Evolutionary conservation across 495 filamentous ascomycete species (phyloP).

Genomic region (Barbatosphaeria neglecta): DNA sequence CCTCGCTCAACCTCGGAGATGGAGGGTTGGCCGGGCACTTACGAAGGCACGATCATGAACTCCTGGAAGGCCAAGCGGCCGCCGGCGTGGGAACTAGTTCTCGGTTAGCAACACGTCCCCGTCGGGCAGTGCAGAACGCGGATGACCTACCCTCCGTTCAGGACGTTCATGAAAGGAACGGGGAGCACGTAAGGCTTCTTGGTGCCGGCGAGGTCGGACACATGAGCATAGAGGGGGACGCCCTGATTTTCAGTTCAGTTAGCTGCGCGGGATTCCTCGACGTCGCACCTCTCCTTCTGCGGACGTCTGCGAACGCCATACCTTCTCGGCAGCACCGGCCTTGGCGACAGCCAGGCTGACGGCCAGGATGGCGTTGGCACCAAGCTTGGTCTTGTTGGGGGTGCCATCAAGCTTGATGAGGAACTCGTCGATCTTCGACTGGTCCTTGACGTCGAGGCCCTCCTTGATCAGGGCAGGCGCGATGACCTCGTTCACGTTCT

Average conservation of each 20-base stretch:
- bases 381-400: slow-evolving; percentile 92
- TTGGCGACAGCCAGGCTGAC: slow-evolving; percentile 94
- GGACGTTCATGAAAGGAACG: slow-evolving; percentile 99
- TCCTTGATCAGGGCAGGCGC: slow-evolving; percentile 85
- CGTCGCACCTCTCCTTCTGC: background rate
- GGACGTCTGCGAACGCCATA: slow-evolving; percentile 9
- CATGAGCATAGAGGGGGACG: slow-evolving; percentile 93
- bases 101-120: slow-evolving; percentile 15
- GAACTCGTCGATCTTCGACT: slow-evolving; percentile 85
- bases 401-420: slow-evolving; percentile 94
- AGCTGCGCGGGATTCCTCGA: background rate
- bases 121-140: background rate
- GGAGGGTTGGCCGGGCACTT: slow-evolving; percentile 19
- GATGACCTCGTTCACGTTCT: slow-evolving; percentile 91
- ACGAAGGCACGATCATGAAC: slow-evolving; percentile 98
- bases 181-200: slow-evolving; percentile 99
- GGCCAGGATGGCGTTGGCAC: slow-evolving; percentile 98
- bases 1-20: too few relatives aligned
- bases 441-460: slow-evolving; percentile 93
- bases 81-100: slow-evolving; percentile 75
- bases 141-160: slow-evolving; percentile 73
- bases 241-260: slow-evolving; percentile 32
- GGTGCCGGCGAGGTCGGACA: slow-evolving; percentile 96
- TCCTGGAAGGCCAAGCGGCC: slow-evolving; percentile 99
- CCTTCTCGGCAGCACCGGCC: slow-evolving; percentile 97